These are phyloP conservation scores for Panellus pusillus DNA, from an alignment of 768 basidiomycete genomes.

Conservation along the genomic window DNA sequence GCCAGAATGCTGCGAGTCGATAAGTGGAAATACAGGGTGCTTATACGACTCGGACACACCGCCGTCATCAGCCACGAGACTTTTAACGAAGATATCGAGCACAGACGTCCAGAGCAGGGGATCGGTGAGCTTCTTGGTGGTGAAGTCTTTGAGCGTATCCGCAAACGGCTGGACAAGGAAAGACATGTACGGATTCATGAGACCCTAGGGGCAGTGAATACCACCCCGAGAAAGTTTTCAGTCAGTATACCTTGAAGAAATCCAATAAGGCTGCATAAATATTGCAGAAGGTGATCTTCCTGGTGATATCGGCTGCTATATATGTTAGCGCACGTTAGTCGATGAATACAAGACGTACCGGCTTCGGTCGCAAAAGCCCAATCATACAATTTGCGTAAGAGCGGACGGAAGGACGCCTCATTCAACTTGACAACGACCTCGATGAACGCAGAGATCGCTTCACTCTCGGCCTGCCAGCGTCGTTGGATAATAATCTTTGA, in stretches of 20 bases:
- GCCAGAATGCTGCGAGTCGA: constrained; percentile 74
- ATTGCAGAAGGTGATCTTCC: constrained; percentile 73
- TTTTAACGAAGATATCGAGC: constrained; percentile 62
- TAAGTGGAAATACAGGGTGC: neutral
- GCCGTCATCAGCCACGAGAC: constrained; percentile 76
- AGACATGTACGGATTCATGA: constrained; percentile 92
- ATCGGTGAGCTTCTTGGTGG: constrained; percentile 33
- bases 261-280: constrained; percentile 73
- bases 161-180: constrained; percentile 68
- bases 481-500: neutral
- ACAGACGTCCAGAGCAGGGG: constrained; percentile 62
- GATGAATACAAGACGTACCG: constrained; percentile 35
- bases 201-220: constrained; percentile 42
- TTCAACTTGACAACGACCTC: constrained; percentile 92
- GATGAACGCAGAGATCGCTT: constrained; percentile 71
- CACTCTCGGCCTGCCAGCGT: constrained; percentile 47
- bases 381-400: constrained; percentile 90
- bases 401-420: constrained; percentile 85
- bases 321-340: neutral
- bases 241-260: constrained; percentile 75
- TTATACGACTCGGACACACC: constrained; percentile 45
- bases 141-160: constrained; percentile 57
- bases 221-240: neutral
- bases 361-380: constrained; percentile 79
- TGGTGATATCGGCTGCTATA: constrained; percentile 35